Evolutionary conservation across 768 basidiomycete genomes (phyloP).

Genomic region (Obba rivulosa): DNA sequence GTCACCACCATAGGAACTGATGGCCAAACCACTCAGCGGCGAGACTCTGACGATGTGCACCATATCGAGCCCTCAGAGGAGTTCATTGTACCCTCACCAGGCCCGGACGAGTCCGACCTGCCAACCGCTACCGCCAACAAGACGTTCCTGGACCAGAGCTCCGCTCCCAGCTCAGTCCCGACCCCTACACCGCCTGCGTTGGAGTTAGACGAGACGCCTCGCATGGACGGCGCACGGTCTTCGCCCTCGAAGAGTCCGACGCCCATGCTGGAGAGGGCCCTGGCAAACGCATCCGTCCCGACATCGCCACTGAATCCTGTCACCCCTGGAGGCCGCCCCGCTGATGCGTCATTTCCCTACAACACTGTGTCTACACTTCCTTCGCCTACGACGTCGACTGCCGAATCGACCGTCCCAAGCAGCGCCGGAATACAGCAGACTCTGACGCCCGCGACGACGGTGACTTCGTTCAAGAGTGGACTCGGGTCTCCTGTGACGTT

Average conservation of each 20-base stretch:
- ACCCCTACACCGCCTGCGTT: slow-evolving; percentile 1
- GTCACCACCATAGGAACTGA: slow-evolving; percentile 3
- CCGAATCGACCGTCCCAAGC: slow-evolving; percentile 15
- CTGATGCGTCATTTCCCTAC: no score
- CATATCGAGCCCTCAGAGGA: slow-evolving; percentile 25
- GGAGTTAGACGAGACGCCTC: slow-evolving; percentile 9
- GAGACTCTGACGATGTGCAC: not conserved
- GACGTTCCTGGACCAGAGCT: slow-evolving; percentile 17
- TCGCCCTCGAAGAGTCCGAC: no score
- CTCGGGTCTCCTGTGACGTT: not conserved
- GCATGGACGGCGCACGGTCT: not conserved
- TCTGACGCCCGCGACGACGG: slow-evolving; percentile 20
- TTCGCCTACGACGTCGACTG: slow-evolving; percentile 17
- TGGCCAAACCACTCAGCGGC: not conserved
- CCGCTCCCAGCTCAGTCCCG: not conserved
- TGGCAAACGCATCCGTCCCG: not conserved
- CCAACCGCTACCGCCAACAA: slow-evolving; percentile 24
- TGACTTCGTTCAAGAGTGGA: slow-evolving; percentile 11
- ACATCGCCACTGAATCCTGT: not conserved
- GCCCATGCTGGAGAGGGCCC: not conserved
- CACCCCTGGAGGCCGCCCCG: not conserved
- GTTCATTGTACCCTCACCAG: slow-evolving; percentile 28
- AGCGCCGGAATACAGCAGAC: slow-evolving; percentile 20
- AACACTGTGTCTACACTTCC: slow-evolving; percentile 7
- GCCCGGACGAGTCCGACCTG: slow-evolving; percentile 15